phyloP scores from a whole-genome alignment of 257 asterid species.

The Solanum tarapatanum region DNA sequence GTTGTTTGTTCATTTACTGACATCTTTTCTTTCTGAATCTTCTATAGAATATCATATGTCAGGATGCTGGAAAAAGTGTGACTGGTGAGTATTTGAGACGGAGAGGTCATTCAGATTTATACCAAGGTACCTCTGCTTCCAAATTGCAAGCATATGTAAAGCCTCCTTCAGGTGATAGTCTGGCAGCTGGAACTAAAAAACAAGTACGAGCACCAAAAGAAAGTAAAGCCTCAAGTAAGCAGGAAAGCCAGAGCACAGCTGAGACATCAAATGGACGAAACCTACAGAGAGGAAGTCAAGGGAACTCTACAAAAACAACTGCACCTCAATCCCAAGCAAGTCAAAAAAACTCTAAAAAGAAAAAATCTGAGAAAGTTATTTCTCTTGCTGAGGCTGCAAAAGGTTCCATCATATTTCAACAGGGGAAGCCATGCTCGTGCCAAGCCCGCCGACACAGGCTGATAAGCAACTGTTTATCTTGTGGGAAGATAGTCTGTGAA shows the following conservation, averaged over 20 bases:
- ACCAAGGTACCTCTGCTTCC: slow-evolving; percentile 34
- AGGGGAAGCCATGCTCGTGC: slow-evolving; percentile 92
- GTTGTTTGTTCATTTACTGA: background rate
- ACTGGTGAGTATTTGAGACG: slow-evolving; percentile 64
- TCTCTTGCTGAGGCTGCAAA: slow-evolving; percentile 91
- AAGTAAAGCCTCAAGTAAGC: slow-evolving; percentile 24
- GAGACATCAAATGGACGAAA: slow-evolving; percentile 28
- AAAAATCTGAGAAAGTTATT: slow-evolving; percentile 71
- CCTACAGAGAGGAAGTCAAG: slow-evolving; percentile 20
- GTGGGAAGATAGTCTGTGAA: slow-evolving; percentile 95
- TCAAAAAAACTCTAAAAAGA: slow-evolving; percentile 54
- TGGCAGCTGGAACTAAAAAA: slow-evolving; percentile 29
- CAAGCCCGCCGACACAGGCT: slow-evolving; percentile 85
- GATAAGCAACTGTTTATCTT: slow-evolving; percentile 83
- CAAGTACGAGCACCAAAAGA: slow-evolving; percentile 52
- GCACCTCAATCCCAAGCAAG: slow-evolving; percentile 5
- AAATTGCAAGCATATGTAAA: slow-evolving; percentile 65
- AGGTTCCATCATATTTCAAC: slow-evolving; percentile 79
- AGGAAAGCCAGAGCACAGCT: slow-evolving; percentile 18
- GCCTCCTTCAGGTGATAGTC: slow-evolving; percentile 47
- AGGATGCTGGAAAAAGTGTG: slow-evolving; percentile 62
- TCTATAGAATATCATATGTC: slow-evolving; percentile 76
- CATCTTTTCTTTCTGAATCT: background rate
- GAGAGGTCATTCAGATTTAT: slow-evolving; percentile 51
- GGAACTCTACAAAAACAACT: slow-evolving; percentile 45